A percentile compares a stretch with the other conserved stretches of the same genome.
Evolutionary conservation across 2,329 filamentous ascomycete species (phyloP).

Genomic region (Fusarium sp.): DNA sequence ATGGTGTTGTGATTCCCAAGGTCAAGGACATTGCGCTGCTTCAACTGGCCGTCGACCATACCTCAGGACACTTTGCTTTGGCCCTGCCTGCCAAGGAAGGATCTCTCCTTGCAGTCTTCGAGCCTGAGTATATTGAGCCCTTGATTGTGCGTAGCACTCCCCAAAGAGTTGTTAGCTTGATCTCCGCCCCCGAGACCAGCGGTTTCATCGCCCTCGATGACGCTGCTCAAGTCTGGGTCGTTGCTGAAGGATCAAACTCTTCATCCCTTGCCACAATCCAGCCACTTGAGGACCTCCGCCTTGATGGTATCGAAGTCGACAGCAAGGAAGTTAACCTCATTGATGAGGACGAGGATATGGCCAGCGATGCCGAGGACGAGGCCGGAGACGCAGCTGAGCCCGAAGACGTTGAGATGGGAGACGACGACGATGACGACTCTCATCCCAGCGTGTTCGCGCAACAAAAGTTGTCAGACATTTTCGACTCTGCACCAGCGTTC

Average conservation of each 20-base stretch:
- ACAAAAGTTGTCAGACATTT: constrained; percentile 75
- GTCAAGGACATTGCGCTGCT: constrained; percentile 59
- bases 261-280: constrained; percentile 63
- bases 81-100: constrained; percentile 60
- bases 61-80: constrained; percentile 74
- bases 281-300: constrained; percentile 64
- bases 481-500: constrained; percentile 75
- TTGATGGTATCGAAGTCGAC: constrained; percentile 54
- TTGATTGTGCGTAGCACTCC: constrained; percentile 68
- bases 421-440: constrained; percentile 60
- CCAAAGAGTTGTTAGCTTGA: constrained; percentile 72
- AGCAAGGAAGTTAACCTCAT: constrained; percentile 47
- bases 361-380: constrained; percentile 55
- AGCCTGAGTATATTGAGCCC: constrained; percentile 67
- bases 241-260: constrained; percentile 69
- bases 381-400: constrained; percentile 53
- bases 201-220: constrained; percentile 83
- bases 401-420: constrained; percentile 59
- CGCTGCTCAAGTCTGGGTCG: constrained; percentile 76
- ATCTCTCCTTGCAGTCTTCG: constrained; percentile 74
- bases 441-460: constrained; percentile 72
- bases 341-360: constrained; percentile 56
- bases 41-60: constrained; percentile 77
- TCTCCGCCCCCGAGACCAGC: constrained; percentile 70
- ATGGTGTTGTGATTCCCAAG: constrained; percentile 68